Evolutionary conservation across 257 asterid species (phyloP).

Genomic region (Solanum virginianum): DNA sequence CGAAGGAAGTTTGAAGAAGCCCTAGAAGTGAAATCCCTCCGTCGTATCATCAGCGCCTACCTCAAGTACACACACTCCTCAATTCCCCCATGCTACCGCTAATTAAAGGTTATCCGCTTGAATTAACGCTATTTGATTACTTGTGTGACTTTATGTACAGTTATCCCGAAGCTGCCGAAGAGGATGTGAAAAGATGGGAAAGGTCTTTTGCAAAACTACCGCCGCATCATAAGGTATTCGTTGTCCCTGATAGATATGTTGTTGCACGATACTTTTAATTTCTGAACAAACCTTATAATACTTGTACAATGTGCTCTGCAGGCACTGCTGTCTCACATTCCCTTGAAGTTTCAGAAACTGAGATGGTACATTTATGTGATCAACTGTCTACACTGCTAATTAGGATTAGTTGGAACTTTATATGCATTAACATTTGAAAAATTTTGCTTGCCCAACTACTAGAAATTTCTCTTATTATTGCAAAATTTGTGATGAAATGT

Average conservation of each 20-base stretch:
- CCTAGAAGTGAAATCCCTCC: constrained; percentile 81
- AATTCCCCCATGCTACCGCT: neutral
- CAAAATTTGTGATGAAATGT: neutral
- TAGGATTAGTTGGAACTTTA: neutral
- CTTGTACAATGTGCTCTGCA: constrained; percentile 32
- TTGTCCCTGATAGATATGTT: neutral
- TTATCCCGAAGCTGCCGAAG: constrained; percentile 93
- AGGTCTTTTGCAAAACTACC: constrained; percentile 64
- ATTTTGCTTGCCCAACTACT: neutral
- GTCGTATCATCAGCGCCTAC: constrained; percentile 93
- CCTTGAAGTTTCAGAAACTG: constrained; percentile 66
- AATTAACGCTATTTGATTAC: neutral
- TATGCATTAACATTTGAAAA: neutral
- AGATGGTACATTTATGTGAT: constrained; percentile 50
- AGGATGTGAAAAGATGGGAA: constrained; percentile 76
- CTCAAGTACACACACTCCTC: constrained; percentile 47
- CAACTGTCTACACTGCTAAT: neutral
- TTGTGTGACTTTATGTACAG: constrained; percentile 25
- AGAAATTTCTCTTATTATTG: neutral
- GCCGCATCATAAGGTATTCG: constrained; percentile 60
- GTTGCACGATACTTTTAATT: neutral
- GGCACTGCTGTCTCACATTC: constrained; percentile 69
- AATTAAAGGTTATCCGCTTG: neutral
- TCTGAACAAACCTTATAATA: neutral
- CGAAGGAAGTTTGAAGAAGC: constrained; percentile 79